Percentiles rank a stretch among this genome's conserved stretches.
phyloP scores from a whole-genome alignment of 1,284 basidiomycete species.

The Athelia sp. region DNA sequence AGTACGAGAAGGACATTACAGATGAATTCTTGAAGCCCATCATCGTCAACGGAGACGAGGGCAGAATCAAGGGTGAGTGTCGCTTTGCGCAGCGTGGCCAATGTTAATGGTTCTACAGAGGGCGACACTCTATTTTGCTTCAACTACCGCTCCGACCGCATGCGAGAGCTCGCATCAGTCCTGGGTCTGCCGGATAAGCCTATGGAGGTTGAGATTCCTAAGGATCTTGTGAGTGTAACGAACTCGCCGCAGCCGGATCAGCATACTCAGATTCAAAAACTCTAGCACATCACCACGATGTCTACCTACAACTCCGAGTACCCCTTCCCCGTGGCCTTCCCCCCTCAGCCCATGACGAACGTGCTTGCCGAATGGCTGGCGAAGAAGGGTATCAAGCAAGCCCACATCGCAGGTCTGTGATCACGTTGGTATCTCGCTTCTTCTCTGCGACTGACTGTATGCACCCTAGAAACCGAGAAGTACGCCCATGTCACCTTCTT shows the following conservation, averaged over 20 bases:
- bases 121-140: conserved; percentile 87
- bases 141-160: conserved; percentile 93
- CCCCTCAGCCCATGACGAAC: conserved; percentile 83
- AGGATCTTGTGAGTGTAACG: conserved; percentile 54
- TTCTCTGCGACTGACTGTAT: conserved; percentile 1
- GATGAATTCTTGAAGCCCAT: conserved; percentile 95
- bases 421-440: background rate
- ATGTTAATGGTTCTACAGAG: conserved; percentile 26
- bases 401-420: conserved; percentile 72
- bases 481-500: conserved; percentile 96
- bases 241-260: background rate
- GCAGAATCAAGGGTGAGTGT: conserved; percentile 71
- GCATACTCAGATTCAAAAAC: conserved; percentile 1
- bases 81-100: background rate
- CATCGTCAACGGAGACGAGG: conserved; percentile 74
- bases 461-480: conserved; percentile 77
- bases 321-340: conserved; percentile 81
- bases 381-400: conserved; percentile 75
- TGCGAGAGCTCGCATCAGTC: conserved; percentile 82
- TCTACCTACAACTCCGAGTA: conserved; percentile 88
- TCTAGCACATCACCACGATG: conserved; percentile 84
- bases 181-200: conserved; percentile 81
- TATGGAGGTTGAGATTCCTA: conserved; percentile 78
- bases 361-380: conserved; percentile 87
- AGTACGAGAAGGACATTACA: conserved; percentile 78